Evolutionary conservation across 176 grass and related monocot genomes (phyloP), one percentile per base, ranked within the genome.

Genomic region (Lolium rigidum): DNA sequence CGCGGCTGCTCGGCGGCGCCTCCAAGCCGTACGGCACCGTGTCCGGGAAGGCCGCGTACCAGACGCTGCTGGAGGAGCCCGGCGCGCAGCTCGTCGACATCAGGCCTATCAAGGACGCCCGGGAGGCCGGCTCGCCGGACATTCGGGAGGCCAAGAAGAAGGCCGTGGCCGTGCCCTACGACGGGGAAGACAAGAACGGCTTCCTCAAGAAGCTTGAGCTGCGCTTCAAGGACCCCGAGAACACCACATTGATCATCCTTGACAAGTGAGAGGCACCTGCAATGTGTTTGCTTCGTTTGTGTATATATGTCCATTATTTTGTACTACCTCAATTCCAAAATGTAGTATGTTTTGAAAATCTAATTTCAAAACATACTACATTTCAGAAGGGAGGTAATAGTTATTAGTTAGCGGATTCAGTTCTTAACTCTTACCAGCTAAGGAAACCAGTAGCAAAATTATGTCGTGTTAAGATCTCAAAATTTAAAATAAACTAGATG

Each of bases 81-180:
- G 82, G 41, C 25, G 80, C 87, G 55, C 94, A 99, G 83, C 89
- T 99, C 70, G 24, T 99, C 28, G 97, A 99, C 88, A 99, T 99
- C 84, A 91, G 97, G 88, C 76, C 85, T 80, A 87, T 64, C 78
- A 94, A 69, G 86, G 97, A 99, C 7, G 41, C 87, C 14, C 82
- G 86, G 80, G 70, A 84, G 60, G 89, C 74, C 61, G 94, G 92
- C 35, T 67, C 52, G 49, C 92, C 97, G 22, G 88, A 96, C 67
- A 60, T 99, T 78, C 63, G 79, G 43, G 86, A 89, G 24, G 86
- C 76, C 67, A 94, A 87, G 82, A 99, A 99, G 93, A 99, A 96
- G 82, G 78, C 79, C 21, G 90, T 84, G 12, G 83, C 88, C 16
- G 39, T 99, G 64, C 81, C 82, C 24, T 99, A 96, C 70, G 90